Conservation (phyloP, 2,329 filamentous ascomycete species). For the Talaromyces sp. region DNA sequence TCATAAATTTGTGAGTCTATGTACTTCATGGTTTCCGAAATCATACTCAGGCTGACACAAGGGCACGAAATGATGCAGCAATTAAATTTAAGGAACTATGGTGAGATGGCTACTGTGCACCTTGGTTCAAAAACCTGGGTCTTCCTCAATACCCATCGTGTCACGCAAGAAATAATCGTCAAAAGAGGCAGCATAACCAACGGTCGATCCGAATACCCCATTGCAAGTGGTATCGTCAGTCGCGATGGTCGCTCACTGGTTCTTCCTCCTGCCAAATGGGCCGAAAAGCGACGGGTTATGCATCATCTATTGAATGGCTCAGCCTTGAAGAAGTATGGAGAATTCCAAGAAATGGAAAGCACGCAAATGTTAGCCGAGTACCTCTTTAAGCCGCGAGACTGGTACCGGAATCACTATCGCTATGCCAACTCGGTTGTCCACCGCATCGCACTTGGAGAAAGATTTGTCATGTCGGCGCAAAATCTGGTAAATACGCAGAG, state of each 20-base stretch:
- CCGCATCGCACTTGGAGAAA: conserved; percentile 35
- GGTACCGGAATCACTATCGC: conserved; percentile 43
- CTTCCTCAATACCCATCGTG: conserved; percentile 42
- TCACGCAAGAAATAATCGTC: conserved; percentile 40
- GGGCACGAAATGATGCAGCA: conserved; percentile 6
- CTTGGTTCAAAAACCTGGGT: conserved; percentile 42
- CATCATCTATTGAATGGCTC: conserved; percentile 39
- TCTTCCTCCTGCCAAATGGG: conserved; percentile 33
- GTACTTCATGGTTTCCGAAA: neutral
- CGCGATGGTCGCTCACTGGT: conserved; percentile 33
- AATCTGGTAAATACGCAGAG: conserved; percentile 40
- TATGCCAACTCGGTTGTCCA: conserved; percentile 41
- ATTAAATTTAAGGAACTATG: conserved; percentile 22
- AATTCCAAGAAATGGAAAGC: conserved; percentile 38
- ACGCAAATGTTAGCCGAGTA: conserved; percentile 37
- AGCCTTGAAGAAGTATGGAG: conserved; percentile 32
- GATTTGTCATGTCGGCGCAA: conserved; percentile 28
- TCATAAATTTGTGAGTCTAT: neutral
- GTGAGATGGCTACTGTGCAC: conserved; percentile 33
- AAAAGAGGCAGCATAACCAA: conserved; percentile 36
- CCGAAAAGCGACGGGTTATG: conserved; percentile 39
- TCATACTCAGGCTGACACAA: too few species aligned
- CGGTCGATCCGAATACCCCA: conserved; percentile 32
- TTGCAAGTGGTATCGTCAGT: conserved; percentile 39
- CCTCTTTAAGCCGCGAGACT: conserved; percentile 31